Percentiles rank a stretch among this genome's conserved stretches.
Conservation (phyloP, 2,329 filamentous ascomycete species). For the Teratosphaeriaceae sp. region DNA sequence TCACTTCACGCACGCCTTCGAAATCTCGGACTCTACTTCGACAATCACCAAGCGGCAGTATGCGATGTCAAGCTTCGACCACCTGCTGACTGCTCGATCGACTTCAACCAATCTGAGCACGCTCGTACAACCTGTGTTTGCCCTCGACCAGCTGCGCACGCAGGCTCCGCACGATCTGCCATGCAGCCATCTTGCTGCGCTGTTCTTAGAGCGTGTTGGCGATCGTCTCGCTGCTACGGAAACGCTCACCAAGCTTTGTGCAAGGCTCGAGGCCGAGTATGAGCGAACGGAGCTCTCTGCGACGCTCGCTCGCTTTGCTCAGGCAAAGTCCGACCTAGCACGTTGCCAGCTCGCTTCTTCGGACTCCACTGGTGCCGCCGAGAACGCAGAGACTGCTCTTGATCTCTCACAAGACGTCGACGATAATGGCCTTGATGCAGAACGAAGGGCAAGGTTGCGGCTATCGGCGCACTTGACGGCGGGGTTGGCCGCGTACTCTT, state of each 20-base stretch:
- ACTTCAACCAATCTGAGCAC: slow-evolving; percentile 47
- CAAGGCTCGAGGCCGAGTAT: slow-evolving; percentile 69
- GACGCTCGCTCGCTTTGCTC: slow-evolving; percentile 67
- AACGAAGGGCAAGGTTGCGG: slow-evolving; percentile 62
- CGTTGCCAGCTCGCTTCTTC: slow-evolving; percentile 69
- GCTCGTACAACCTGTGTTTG: slow-evolving; percentile 82
- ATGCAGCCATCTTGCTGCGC: slow-evolving; percentile 68
- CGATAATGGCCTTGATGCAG: slow-evolving; percentile 53
- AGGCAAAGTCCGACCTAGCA: slow-evolving; percentile 80
- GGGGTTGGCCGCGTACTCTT: slow-evolving; percentile 74
- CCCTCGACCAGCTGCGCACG: slow-evolving; percentile 70
- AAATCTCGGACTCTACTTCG: slow-evolving; percentile 75
- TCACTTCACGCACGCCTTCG: slow-evolving; percentile 89
- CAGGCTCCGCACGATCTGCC: slow-evolving; percentile 65
- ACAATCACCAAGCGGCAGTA: slow-evolving; percentile 71
- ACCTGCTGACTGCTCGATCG: slow-evolving; percentile 56
- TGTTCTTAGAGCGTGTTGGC: slow-evolving; percentile 75
- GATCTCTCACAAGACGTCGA: slow-evolving; percentile 69
- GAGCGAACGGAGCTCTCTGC: slow-evolving; percentile 72
- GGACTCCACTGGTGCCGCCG: slow-evolving; percentile 61
- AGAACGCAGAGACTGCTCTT: slow-evolving; percentile 74
- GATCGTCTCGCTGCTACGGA: slow-evolving; percentile 59
- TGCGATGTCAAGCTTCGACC: slow-evolving; percentile 73
- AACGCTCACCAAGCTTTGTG: slow-evolving; percentile 60
- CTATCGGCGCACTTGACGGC: slow-evolving; percentile 81